These are phyloP conservation scores for Polygonum maritimum DNA, from an alignment of 148 eudicot genomes.

Conservation along the genomic window DNA sequence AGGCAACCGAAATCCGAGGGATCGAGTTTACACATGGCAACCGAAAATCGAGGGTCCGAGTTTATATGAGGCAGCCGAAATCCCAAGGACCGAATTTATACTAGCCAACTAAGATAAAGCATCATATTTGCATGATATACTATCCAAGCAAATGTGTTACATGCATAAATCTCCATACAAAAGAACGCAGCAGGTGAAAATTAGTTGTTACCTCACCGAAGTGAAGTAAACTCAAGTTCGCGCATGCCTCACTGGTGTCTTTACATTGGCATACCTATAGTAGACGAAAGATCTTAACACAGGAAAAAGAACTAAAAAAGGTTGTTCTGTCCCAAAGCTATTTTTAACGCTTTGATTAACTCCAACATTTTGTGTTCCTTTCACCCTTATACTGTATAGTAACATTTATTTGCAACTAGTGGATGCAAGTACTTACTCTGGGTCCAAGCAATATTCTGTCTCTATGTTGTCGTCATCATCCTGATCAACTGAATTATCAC, in stretches of 20 bases:
- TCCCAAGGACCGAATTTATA: too few species aligned
- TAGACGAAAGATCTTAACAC: background rate
- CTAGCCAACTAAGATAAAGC: background rate
- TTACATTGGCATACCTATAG: conserved; percentile 86
- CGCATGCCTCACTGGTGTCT: conserved; percentile 87
- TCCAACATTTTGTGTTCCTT: background rate
- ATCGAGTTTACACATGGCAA: too few species aligned
- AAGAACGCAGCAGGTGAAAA: background rate
- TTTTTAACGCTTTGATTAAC: background rate
- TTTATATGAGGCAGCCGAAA: too few species aligned
- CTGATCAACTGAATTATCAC: conserved; percentile 61
- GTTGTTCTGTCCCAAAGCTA: background rate
- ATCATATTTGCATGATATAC: background rate
- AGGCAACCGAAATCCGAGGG: too few species aligned
- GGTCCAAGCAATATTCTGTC: conserved; percentile 90
- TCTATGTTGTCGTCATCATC: conserved; percentile 89
- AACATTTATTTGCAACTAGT: background rate
- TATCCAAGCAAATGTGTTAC: background rate
- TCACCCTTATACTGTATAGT: background rate
- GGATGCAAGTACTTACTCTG: conserved; percentile 44
- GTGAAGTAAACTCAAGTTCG: conserved; percentile 94
- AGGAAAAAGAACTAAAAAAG: background rate
- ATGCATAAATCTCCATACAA: background rate
- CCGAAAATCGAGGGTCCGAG: too few species aligned
- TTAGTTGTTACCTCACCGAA: conserved; percentile 45